phyloP scores from a whole-genome alignment of 495 filamentous ascomycete genomes.

The Penicillium mononematosum region DNA sequence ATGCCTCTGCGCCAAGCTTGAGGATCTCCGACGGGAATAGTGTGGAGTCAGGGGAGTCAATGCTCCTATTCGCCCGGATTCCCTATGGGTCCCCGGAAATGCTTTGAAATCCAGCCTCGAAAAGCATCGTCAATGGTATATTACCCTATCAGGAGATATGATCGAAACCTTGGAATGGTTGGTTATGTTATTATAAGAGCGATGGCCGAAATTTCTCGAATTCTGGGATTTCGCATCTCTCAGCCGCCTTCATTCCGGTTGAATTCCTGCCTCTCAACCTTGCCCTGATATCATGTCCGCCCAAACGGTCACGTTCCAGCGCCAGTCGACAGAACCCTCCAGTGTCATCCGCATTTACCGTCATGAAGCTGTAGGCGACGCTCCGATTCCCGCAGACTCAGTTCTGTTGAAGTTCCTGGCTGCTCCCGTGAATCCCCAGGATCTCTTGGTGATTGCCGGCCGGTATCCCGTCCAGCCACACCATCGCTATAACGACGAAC shows the following conservation, averaged over 20 bases:
- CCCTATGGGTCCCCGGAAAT: slow-evolving; percentile 1
- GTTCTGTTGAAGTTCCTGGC: slow-evolving; percentile 17
- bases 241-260: no score
- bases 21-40: slow-evolving; percentile 3
- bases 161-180: background rate
- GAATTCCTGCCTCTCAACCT: no score
- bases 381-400: background rate
- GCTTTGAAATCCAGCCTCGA: background rate
- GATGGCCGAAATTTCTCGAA: background rate
- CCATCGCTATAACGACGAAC: slow-evolving; percentile 4
- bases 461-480: slow-evolving; percentile 20
- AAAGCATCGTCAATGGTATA: background rate
- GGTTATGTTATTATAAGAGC: background rate
- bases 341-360: slow-evolving; percentile 3
- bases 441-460: slow-evolving; percentile 14
- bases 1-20: background rate
- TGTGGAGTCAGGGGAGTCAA: background rate
- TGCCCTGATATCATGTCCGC: background rate
- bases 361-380: background rate
- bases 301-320: slow-evolving; percentile 1
- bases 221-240: no score
- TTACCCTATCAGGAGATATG: background rate
- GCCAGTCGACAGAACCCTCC: slow-evolving; percentile 3
- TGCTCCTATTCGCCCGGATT: background rate
- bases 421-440: slow-evolving; percentile 17